phyloP scores from a whole-genome alignment of 2,329 filamentous ascomycete genomes.

The Aspergillus piperis region DNA sequence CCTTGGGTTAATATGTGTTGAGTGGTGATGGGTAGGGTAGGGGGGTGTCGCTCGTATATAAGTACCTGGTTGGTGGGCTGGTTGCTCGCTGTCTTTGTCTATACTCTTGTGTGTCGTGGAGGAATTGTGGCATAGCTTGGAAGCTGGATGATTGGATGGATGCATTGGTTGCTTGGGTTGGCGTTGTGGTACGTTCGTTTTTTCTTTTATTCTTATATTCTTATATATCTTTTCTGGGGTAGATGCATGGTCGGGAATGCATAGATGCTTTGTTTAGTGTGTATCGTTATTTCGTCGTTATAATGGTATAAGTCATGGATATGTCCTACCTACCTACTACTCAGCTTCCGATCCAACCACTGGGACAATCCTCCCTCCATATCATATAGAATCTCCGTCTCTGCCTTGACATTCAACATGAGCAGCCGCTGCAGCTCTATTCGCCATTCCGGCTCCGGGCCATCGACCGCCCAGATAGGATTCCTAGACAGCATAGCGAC shows the following conservation, averaged over 20 bases:
- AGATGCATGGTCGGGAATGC: neutral
- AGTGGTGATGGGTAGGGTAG: neutral
- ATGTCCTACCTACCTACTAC: constrained; percentile 4
- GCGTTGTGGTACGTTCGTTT: constrained; percentile 23
- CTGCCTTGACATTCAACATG: constrained; percentile 63
- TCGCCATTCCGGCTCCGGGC: constrained; percentile 49
- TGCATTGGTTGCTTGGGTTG: constrained; percentile 15
- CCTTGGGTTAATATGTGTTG: too few relatives aligned
- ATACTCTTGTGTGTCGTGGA: neutral
- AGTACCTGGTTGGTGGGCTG: neutral
- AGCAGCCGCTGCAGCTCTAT: constrained; percentile 62
- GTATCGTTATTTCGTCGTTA: too few relatives aligned
- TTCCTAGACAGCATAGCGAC: constrained; percentile 53
- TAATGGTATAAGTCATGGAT: neutral
- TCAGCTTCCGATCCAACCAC: constrained; percentile 46
- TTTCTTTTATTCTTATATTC: neutral
- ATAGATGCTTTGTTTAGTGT: neutral
- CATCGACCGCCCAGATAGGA: constrained; percentile 46
- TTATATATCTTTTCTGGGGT: neutral
- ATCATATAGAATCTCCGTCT: constrained; percentile 59
- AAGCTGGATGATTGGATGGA: neutral
- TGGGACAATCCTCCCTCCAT: constrained; percentile 41
- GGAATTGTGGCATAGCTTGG: constrained; percentile 12
- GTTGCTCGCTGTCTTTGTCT: neutral
- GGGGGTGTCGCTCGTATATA: neutral